Evolutionary conservation across 768 basidiomycete genomes (phyloP).

Genomic region (Pulveroboletus frians): DNA sequence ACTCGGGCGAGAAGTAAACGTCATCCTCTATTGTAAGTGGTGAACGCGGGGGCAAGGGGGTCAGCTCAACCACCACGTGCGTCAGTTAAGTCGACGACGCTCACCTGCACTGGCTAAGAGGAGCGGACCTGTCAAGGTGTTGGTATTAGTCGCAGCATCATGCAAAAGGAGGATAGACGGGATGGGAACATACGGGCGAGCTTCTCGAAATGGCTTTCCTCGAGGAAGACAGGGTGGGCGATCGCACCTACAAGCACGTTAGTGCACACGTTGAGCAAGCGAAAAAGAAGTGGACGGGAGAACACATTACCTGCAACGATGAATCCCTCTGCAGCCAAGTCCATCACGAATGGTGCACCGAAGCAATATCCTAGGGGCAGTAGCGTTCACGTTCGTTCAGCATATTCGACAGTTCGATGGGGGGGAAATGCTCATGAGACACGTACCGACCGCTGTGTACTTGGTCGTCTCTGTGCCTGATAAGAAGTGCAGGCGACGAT

Average conservation of each 20-base stretch:
- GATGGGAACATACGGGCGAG: slow-evolving; percentile 35
- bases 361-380: slow-evolving; percentile 48
- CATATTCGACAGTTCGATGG: not conserved
- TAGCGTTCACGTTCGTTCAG: not conserved
- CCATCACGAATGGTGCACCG: slow-evolving; percentile 45
- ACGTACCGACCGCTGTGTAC: slow-evolving; percentile 42
- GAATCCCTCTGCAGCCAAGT: slow-evolving; percentile 39
- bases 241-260: slow-evolving; percentile 36
- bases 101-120: slow-evolving; percentile 11
- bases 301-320: slow-evolving; percentile 39
- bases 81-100: not conserved
- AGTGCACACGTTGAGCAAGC: not conserved
- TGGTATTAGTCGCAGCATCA: not conserved
- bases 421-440: not conserved
- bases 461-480: slow-evolving; percentile 31
- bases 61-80: not conserved
- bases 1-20: slow-evolving; percentile 42
- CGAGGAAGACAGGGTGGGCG: slow-evolving; percentile 47
- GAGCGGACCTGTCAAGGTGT: not conserved
- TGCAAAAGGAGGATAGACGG: not conserved
- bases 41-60: not conserved
- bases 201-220: slow-evolving; percentile 48
- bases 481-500: too few species aligned
- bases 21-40: slow-evolving; percentile 40
- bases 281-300: not conserved